Conservation (phyloP, 805 yeast species). For the Saccharomycopsis microspora region DNA sequence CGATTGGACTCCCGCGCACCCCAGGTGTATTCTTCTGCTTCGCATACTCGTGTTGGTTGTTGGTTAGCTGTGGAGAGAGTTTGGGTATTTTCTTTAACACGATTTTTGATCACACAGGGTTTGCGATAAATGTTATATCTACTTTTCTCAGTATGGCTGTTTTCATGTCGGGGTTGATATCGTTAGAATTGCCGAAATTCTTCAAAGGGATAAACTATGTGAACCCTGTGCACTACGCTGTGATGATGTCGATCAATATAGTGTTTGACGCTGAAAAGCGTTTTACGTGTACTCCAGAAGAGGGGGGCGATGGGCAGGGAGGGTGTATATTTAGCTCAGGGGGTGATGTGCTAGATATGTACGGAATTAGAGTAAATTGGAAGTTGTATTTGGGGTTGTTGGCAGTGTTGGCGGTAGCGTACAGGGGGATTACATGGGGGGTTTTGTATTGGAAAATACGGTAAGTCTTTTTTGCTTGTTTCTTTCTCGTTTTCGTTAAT, state of each 20-base stretch:
- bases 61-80: constrained; percentile 72
- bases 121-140: constrained; percentile 67
- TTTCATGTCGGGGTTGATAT: constrained; percentile 78
- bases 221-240: constrained; percentile 70
- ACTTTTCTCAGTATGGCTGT: constrained; percentile 58
- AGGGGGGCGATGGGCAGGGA: constrained; percentile 18
- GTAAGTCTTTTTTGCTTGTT: too few species aligned
- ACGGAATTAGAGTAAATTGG: constrained; percentile 30
- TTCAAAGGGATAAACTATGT: constrained; percentile 61
- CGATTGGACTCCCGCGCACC: constrained; percentile 61
- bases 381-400: constrained; percentile 13
- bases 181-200: constrained; percentile 61
- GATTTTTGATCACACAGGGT: constrained; percentile 60
- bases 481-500: too few species aligned
- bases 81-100: constrained; percentile 75
- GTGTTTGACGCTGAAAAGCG: constrained; percentile 40
- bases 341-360: constrained; percentile 40
- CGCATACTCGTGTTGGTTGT: constrained; percentile 39
- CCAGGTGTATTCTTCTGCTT: constrained; percentile 57
- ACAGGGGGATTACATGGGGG: constrained; percentile 7
- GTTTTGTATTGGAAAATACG: constrained; percentile 5
- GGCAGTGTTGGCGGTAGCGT: constrained; percentile 10
- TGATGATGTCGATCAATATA: constrained; percentile 45
- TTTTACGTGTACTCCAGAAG: constrained; percentile 34
- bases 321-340: constrained; percentile 46